A percentile compares a stretch with the other conserved stretches of the same genome.
phyloP scores from a whole-genome alignment of 2,329 filamentous ascomycete genomes.

The Fusarium ramigenum region DNA sequence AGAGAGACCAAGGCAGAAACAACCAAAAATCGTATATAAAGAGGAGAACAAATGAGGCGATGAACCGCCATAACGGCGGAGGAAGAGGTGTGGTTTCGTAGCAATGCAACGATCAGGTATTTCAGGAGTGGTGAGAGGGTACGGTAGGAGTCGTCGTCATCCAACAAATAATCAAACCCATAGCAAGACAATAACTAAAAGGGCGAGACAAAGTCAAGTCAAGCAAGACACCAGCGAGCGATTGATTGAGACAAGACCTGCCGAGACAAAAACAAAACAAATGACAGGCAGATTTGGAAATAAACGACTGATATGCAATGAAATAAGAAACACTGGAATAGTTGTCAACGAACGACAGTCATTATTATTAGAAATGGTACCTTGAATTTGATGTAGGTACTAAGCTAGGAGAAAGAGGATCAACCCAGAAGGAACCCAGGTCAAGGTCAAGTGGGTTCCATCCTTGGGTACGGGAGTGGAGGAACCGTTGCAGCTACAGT shows the following conservation, averaged over 20 bases:
- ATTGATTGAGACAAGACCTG: constrained; percentile 16
- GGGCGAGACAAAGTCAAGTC: constrained; percentile 7
- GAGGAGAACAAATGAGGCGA: constrained; percentile 5
- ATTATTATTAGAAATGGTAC: constrained; percentile 14
- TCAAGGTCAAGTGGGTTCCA: constrained; percentile 2
- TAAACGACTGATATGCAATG: constrained; percentile 4
- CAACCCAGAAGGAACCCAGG: background rate
- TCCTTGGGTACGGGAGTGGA: background rate
- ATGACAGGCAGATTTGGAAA: background rate
- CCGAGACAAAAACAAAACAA: constrained; percentile 10
- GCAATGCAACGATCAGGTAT: background rate
- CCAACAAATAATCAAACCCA: constrained; percentile 30
- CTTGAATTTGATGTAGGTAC: constrained; percentile 8
- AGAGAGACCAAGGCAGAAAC: constrained; percentile 24
- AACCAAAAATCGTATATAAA: constrained; percentile 26
- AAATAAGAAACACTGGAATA: background rate
- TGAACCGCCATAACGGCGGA: constrained; percentile 22
- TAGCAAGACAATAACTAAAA: constrained; percentile 15
- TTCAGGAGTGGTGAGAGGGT: constrained; percentile 27
- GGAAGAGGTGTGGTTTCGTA: background rate
- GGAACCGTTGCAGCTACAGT: constrained; percentile 8
- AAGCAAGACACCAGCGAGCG: constrained; percentile 13
- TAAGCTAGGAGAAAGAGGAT: constrained; percentile 11
- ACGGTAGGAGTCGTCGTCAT: constrained; percentile 35
- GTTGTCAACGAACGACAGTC: constrained; percentile 20